Conservation (phyloP, 805 yeast species). For the Metschnikowia proteae region DNA sequence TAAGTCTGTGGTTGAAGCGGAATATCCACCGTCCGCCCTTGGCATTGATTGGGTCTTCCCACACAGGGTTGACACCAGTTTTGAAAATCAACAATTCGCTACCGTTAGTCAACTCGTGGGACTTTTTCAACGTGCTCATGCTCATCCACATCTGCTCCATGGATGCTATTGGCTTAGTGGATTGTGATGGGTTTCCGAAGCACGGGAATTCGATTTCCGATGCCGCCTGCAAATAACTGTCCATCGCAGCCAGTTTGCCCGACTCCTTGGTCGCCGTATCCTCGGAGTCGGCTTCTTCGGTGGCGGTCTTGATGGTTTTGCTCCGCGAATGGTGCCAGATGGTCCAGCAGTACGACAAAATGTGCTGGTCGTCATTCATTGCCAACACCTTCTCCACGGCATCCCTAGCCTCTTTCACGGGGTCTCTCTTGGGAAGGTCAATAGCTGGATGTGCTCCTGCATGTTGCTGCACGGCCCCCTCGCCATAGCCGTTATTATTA, state of each 20-base stretch:
- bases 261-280: conserved; percentile 10
- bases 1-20: conserved; percentile 39
- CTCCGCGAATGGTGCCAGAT: conserved; percentile 45
- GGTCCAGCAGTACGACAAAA: conserved; percentile 47
- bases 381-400: conserved; percentile 18
- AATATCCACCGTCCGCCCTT: conserved; percentile 64
- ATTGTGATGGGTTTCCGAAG: conserved; percentile 16
- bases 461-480: background rate
- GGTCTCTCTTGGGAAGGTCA: conserved; percentile 34
- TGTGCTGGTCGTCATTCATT: conserved; percentile 27
- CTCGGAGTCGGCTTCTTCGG: conserved; percentile 15
- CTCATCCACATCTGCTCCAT: conserved; percentile 54
- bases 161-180: conserved; percentile 37
- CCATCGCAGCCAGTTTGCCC: conserved; percentile 31
- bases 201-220: conserved; percentile 39
- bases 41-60: conserved; percentile 63
- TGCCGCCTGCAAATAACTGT: conserved; percentile 45
- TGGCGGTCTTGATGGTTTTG: conserved; percentile 20
- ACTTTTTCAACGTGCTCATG: conserved; percentile 35
- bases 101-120: conserved; percentile 40
- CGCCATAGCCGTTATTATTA: conserved; percentile 3
- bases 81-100: conserved; percentile 57
- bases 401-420: conserved; percentile 32
- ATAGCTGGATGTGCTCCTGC: conserved; percentile 7
- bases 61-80: conserved; percentile 57